Evolutionary conservation across 2,329 filamentous ascomycete species (phyloP).

Genomic region (Verticillium alfalfae): DNA sequence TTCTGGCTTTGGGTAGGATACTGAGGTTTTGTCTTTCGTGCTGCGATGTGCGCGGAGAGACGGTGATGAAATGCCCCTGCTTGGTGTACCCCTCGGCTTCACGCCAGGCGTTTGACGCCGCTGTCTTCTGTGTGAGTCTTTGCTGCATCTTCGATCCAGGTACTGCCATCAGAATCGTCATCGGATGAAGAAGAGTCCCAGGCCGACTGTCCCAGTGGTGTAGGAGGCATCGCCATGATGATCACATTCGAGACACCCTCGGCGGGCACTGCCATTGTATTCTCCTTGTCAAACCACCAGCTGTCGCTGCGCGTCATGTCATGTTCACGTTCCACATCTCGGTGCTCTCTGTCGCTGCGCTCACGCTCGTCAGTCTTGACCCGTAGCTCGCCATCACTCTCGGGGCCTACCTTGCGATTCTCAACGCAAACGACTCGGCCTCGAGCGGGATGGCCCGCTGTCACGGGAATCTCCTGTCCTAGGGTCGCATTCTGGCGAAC

Average conservation of each 20-base stretch:
- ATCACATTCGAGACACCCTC: not conserved
- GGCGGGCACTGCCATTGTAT: not conserved
- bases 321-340: not conserved
- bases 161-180: not conserved
- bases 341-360: not conserved
- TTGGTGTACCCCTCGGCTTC: not conserved
- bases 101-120: not conserved
- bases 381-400: not conserved
- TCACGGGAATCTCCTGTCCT: not conserved
- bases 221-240: not conserved
- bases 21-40: not conserved
- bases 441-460: not conserved
- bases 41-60: not conserved
- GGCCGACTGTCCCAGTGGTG: not conserved
- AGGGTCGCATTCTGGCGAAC: not conserved
- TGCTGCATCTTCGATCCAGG: not conserved
- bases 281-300: not conserved
- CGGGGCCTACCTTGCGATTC: not conserved
- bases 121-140: not conserved
- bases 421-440: not conserved
- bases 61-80: not conserved
- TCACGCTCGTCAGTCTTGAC: not conserved
- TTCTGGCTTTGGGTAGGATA: not conserved
- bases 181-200: not conserved
- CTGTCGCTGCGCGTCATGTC: not conserved